Percentiles rank a stretch among this genome's conserved stretches.
Evolutionary conservation across 1,284 basidiomycete species (phyloP).

Genomic region (Neotropicomus parvogracilis): DNA sequence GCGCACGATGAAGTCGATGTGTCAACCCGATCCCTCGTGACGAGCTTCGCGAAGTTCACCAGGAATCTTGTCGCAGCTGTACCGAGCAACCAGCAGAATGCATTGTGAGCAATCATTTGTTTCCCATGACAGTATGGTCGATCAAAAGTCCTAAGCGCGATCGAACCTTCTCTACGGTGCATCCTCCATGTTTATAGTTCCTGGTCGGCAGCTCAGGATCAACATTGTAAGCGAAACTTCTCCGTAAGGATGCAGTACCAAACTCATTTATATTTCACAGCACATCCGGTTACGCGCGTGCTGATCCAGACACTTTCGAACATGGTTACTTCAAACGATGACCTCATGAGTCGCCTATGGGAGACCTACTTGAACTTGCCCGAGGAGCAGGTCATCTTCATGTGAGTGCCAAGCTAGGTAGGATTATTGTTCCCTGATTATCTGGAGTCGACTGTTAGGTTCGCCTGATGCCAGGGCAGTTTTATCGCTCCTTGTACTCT

Average conservation of each 20-base stretch:
- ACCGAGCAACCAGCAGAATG: slow-evolving; percentile 57
- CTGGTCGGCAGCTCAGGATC: slow-evolving; percentile 56
- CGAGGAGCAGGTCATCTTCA: slow-evolving; percentile 69
- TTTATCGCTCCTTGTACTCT: slow-evolving; percentile 62
- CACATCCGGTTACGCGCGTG: slow-evolving; percentile 52
- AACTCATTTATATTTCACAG: slow-evolving; percentile 36
- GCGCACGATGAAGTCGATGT: slow-evolving; percentile 38
- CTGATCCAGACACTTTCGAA: slow-evolving; percentile 72
- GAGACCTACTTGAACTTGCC: slow-evolving; percentile 58
- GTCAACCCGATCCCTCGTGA: slow-evolving; percentile 38
- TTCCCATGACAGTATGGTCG: slow-evolving; percentile 3
- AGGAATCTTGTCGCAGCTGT: slow-evolving; percentile 72
- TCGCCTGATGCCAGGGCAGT: slow-evolving; percentile 64
- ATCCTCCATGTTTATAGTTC: slow-evolving; percentile 65
- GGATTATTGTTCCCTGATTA: slow-evolving; percentile 11
- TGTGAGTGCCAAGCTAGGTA: slow-evolving; percentile 46
- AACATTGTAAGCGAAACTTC: slow-evolving; percentile 41
- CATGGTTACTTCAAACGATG: slow-evolving; percentile 65
- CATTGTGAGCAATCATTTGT: slow-evolving; percentile 55
- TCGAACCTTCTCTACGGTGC: slow-evolving; percentile 46
- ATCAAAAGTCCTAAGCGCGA: slow-evolving; percentile 41
- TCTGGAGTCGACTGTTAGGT: slow-evolving; percentile 63
- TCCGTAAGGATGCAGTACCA: slow-evolving; percentile 15
- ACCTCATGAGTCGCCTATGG: slow-evolving; percentile 56
- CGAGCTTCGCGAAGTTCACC: slow-evolving; percentile 65